Conservation (phyloP, 2,329 filamentous ascomycete genomes). For the Xylariales sp. region DNA sequence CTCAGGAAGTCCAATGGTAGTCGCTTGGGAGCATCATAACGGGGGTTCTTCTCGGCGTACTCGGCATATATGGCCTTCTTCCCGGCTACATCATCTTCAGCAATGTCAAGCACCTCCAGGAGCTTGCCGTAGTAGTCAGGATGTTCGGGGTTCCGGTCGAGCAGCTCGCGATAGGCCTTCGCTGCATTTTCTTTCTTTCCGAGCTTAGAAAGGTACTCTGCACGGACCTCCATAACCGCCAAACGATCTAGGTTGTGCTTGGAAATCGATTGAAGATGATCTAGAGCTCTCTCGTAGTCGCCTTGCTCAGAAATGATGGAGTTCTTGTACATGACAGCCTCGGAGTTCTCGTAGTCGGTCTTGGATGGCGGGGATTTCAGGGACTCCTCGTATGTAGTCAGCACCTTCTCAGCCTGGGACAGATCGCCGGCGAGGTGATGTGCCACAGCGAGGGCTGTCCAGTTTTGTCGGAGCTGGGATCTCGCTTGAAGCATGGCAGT, state of each 20-base stretch:
- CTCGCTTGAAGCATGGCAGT: conserved; percentile 81
- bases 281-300: conserved; percentile 74
- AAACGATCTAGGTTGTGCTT: conserved; percentile 80
- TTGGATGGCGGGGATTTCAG: conserved; percentile 74
- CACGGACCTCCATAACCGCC: conserved; percentile 78
- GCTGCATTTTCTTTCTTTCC: conserved; percentile 74
- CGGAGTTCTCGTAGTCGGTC: conserved; percentile 84
- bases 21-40: conserved; percentile 78
- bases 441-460: conserved; percentile 94
- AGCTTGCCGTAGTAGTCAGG: conserved; percentile 80
- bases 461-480: conserved; percentile 81
- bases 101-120: conserved; percentile 62
- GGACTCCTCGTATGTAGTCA: conserved; percentile 90
- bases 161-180: conserved; percentile 71
- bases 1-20: conserved; percentile 86
- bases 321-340: conserved; percentile 94
- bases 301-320: conserved; percentile 86
- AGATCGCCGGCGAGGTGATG: conserved; percentile 87
- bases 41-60: conserved; percentile 75
- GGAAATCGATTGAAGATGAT: conserved; percentile 74
- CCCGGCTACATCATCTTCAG: conserved; percentile 54
- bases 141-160: conserved; percentile 86
- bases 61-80: conserved; percentile 74
- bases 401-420: conserved; percentile 79
- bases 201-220: conserved; percentile 77